Evolutionary conservation across 805 yeast genomes (phyloP).

Genomic region (Ogataea pignaliae): DNA sequence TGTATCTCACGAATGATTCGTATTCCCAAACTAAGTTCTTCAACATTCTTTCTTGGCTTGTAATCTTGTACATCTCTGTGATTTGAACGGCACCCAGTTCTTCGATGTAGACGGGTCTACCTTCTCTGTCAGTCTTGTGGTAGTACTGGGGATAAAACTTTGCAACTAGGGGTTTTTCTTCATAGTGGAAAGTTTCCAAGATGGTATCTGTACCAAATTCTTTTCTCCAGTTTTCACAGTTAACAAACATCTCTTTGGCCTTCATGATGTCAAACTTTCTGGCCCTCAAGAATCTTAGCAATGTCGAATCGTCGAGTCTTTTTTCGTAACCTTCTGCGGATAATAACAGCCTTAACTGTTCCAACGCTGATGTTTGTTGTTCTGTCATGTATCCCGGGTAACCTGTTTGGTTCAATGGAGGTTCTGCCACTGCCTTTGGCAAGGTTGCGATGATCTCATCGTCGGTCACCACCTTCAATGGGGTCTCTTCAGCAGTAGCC

Average conservation of each 20-base stretch:
- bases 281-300: conserved; percentile 85
- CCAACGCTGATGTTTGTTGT: conserved; percentile 58
- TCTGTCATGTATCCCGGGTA: conserved; percentile 75
- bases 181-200: conserved; percentile 80
- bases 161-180: conserved; percentile 90
- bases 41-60: conserved; percentile 94
- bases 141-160: conserved; percentile 92
- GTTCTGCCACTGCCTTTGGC: conserved; percentile 50
- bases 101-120: conserved; percentile 93
- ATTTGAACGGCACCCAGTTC: conserved; percentile 89
- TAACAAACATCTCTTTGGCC: conserved; percentile 77
- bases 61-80: conserved; percentile 86
- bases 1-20: conserved; percentile 77
- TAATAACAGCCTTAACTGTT: conserved; percentile 53
- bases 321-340: conserved; percentile 62
- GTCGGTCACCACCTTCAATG: conserved; percentile 16
- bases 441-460: conserved; percentile 25
- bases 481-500: too few relatives aligned
- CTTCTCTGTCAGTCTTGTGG: conserved; percentile 95
- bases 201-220: conserved; percentile 85
- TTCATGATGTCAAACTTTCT: conserved; percentile 84
- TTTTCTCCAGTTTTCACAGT: conserved; percentile 89
- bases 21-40: conserved; percentile 97
- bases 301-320: conserved; percentile 82
- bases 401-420: conserved; percentile 54